Base-by-base conservation (phyloP, 345 rosid species). In the Arabidopsis arenosa region DNA sequence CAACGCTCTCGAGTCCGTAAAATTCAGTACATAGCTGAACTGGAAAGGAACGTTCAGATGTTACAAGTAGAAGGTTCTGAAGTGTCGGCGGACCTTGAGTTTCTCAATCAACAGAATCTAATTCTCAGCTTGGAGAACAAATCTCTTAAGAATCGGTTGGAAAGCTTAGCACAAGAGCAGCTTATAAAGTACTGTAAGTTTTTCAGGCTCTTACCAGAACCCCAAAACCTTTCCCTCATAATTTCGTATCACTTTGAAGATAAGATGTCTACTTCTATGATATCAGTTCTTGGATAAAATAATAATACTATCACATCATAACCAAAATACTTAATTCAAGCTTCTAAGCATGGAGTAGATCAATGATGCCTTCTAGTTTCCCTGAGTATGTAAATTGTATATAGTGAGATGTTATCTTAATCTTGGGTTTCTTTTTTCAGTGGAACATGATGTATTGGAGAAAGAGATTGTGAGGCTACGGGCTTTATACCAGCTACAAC, bases 1-100 rank as follows among this genome's bases (percentile, higher is more conserved):
- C 98, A 93, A 67, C 96, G 98, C 63, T 93, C 98, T 47, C 83
- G 98, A 74, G 97, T 93, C 17, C 88, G 97, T 35, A 93, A 93
- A 82, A 96, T 93, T 81, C 98, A 93, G 82, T 90, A 93, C 80
- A 93, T 93, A 77, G 92, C 98, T 77, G 98, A 93, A 80, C 80
- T 93, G 74, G 98, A 93, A 84, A 86, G 93, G 63, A 89, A 88
- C 72, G 98, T 93, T 35, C 96, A 93, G 82, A 85, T 87, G 81
- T 89, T 93, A 79, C 93, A 93, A 89, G 96, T 77, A n/a, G 91
- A 91, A 75, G 97, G 90, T 36, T 78, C 90, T 73, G 88, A 88
- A 68, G 85, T 75, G 67, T 84, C 95, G 28, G 93, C 93, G 7
- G 90, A 88, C 85, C 93, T 91, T 76, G 91, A 92, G 68, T 92